Conservation (phyloP, 805 yeast species). For the Candida caryicola region DNA sequence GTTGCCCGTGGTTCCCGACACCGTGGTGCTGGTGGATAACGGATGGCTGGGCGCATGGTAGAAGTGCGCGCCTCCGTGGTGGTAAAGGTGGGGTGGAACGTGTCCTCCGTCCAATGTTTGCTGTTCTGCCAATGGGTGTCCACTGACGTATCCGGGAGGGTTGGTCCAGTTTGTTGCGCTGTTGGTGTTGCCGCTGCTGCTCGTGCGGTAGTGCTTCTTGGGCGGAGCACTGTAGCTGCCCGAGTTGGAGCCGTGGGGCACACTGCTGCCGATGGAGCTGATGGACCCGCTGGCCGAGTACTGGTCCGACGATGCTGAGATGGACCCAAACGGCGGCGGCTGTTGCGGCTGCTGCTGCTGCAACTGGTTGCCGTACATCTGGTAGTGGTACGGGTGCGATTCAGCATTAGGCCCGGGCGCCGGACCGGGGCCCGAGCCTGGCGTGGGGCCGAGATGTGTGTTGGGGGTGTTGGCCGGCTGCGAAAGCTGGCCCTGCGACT, state of each 20-base stretch:
- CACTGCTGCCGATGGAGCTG: constrained; percentile 6
- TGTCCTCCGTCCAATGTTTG: neutral
- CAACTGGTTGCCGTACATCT: constrained; percentile 4
- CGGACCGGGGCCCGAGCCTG: constrained; percentile 3
- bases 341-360: constrained; percentile 7
- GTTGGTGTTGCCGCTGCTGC: constrained; percentile 6
- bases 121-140: neutral
- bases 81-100: neutral
- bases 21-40: neutral
- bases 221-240: constrained; percentile 5
- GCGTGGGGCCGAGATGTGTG: neutral
- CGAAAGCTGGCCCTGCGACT: neutral
- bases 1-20: neutral
- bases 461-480: neutral
- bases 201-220: constrained; percentile 10
- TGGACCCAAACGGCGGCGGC: constrained; percentile 6
- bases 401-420: constrained; percentile 2
- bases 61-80: neutral
- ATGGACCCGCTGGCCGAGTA: constrained; percentile 8
- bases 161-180: constrained; percentile 2
- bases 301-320: constrained; percentile 8
- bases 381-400: constrained; percentile 5
- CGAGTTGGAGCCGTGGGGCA: constrained; percentile 2
- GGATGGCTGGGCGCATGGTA: neutral
- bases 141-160: neutral